Evolutionary conservation across 495 filamentous ascomycete species (phyloP), one percentile per base, ranked within the genome.

Genomic region (Tuber umbilicatum): DNA sequence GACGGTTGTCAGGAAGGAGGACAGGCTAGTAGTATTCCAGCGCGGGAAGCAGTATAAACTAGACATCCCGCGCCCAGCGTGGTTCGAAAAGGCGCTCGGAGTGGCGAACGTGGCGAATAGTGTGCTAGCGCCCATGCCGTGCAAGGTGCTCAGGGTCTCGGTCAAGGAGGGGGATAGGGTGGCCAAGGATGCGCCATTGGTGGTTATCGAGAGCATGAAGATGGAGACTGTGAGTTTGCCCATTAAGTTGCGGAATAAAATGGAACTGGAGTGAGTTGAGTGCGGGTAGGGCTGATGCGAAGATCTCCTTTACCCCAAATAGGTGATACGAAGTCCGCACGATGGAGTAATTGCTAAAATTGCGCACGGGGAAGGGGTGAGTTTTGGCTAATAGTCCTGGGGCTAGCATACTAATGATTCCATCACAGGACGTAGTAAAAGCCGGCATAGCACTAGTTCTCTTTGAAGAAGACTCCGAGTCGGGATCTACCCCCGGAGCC

Each of bases 151-250:
- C 75, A 88, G 92, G 71, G 93, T 96, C 42, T 91, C 94, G 82
- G 92, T 94, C 1, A 78, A 88, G 72, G 93, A 91, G 73, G 96
- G 95, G 0, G 90, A 94, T 76, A 84, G 81, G 70, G 94, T 98
- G 55, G 88, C 90, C 81, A 96, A 94, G 84, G 94, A 94, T 71
- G 90, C 96, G 79, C 88, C 93, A 31, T 85, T 99, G 76, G 93
- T 98, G 64, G 94, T 99, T 1, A 97, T 99, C 81, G 95, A 99
- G 84, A 97, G 94, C 73, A 99, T 99, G 95, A 99, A 99, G 87
- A 99, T 99, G 95, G 95, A 99, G 85, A 99, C 93, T 43, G 93
- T 81, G 71, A 72, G 77, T 50, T 60, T n/a, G 71, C 42, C 16
- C 39, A 39, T 23, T 27, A 27, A 16, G 23, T n/a, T 2, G 35